Conservation (phyloP, 2,329 filamentous ascomycete genomes). For the Macrophomina pseudophaseolina region DNA sequence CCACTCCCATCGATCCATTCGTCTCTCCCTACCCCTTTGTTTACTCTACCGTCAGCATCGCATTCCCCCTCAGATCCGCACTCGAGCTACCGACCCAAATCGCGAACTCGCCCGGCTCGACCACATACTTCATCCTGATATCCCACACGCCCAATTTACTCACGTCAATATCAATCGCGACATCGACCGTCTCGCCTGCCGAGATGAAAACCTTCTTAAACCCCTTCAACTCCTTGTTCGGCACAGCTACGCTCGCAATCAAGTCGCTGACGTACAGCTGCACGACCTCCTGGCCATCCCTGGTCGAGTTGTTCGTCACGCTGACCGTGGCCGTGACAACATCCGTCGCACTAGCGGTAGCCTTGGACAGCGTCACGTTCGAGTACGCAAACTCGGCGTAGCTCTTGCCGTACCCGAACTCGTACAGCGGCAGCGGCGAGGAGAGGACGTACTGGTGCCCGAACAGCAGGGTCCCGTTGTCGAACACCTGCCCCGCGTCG, state of each 20-base stretch:
- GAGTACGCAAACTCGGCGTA: slow-evolving; percentile 69
- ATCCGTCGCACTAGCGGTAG: slow-evolving; percentile 55
- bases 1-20: not conserved
- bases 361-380: slow-evolving; percentile 57
- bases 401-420: slow-evolving; percentile 70
- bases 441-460: slow-evolving; percentile 69
- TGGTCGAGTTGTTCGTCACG: slow-evolving; percentile 63
- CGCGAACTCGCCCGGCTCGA: slow-evolving; percentile 72
- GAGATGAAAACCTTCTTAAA: slow-evolving; percentile 69
- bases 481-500: slow-evolving; percentile 58
- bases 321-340: slow-evolving; percentile 64
- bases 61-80: slow-evolving; percentile 60
- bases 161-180: slow-evolving; percentile 58
- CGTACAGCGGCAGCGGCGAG: slow-evolving; percentile 64
- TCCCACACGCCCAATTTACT: slow-evolving; percentile 61
- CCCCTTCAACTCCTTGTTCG: slow-evolving; percentile 68
- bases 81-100: slow-evolving; percentile 66
- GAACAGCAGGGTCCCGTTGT: slow-evolving; percentile 67
- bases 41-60: slow-evolving; percentile 58
- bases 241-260: slow-evolving; percentile 66
- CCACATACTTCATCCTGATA: slow-evolving; percentile 68
- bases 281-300: slow-evolving; percentile 69
- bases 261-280: slow-evolving; percentile 71
- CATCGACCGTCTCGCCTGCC: slow-evolving; percentile 63
- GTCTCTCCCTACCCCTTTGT: not conserved